These are phyloP conservation scores for Pleurotus djamor DNA, from an alignment of 768 basidiomycete species.

Conservation along the genomic window DNA sequence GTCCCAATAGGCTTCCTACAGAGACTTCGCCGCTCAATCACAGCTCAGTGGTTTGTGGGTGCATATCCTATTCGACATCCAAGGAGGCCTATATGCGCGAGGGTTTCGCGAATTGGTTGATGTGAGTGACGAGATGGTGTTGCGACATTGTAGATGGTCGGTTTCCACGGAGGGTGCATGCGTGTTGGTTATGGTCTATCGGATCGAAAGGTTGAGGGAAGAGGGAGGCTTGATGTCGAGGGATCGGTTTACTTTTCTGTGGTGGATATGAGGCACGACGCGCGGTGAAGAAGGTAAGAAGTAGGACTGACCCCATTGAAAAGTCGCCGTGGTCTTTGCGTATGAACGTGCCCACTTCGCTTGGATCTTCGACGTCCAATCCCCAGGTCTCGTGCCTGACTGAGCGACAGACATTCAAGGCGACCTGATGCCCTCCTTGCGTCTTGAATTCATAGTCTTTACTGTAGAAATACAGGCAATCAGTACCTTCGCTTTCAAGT, in stretches of 20 bases:
- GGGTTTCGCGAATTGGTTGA: no score
- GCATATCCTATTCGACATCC: no score
- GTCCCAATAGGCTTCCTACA: no score
- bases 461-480: constrained; percentile 33
- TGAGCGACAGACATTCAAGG: constrained; percentile 64
- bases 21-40: no score
- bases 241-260: constrained; percentile 65
- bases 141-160: no score
- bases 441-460: constrained; percentile 62
- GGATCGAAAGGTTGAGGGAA: no score
- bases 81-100: no score
- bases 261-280: no score
- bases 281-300: background rate
- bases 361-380: constrained; percentile 45
- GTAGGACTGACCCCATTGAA: constrained; percentile 62
- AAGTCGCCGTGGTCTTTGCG: constrained; percentile 65
- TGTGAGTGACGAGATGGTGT: no score
- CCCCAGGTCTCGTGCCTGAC: constrained; percentile 60
- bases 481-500: constrained; percentile 5
- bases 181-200: constrained; percentile 51
- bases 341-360: constrained; percentile 63
- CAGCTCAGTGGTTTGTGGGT: no score
- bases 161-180: constrained; percentile 57
- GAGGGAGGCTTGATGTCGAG: constrained; percentile 55
- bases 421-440: constrained; percentile 40